These are phyloP conservation scores for Purpureocillium takamizusanense DNA, from an alignment of 2,329 filamentous ascomycete species.

Conservation along the genomic window DNA sequence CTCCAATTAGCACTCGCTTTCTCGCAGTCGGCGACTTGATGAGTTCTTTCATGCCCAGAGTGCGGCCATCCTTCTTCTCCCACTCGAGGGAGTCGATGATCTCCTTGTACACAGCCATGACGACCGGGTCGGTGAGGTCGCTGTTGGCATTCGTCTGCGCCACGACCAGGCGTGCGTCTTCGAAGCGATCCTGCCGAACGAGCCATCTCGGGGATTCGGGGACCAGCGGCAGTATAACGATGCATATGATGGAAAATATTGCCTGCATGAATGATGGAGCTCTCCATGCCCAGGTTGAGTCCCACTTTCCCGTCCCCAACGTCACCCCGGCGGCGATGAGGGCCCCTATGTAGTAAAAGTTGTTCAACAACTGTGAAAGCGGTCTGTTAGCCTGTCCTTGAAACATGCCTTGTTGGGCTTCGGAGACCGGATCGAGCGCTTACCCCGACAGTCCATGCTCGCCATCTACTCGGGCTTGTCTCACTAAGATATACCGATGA, in stretches of 20 bases:
- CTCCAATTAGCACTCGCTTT: slow-evolving; percentile 35
- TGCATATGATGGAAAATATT: slow-evolving; percentile 16
- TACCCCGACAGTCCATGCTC: slow-evolving; percentile 9
- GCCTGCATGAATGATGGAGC: slow-evolving; percentile 23
- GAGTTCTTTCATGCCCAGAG: slow-evolving; percentile 22
- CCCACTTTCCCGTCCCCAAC: slow-evolving; percentile 21
- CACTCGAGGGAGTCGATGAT: slow-evolving; percentile 31
- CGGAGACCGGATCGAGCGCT: background rate
- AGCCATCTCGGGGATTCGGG: slow-evolving; percentile 41
- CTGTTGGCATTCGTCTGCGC: slow-evolving; percentile 35
- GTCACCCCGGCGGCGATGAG: slow-evolving; percentile 38
- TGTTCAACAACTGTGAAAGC: slow-evolving; percentile 15
- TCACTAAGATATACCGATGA: slow-evolving; percentile 40
- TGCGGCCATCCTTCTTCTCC: slow-evolving; percentile 2
- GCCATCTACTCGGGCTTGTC: slow-evolving; percentile 26
- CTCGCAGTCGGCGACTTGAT: slow-evolving; percentile 37
- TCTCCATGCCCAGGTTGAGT: slow-evolving; percentile 26
- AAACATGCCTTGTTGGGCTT: too few relatives aligned
- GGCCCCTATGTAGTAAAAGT: slow-evolving; percentile 26
- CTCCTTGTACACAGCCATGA: slow-evolving; percentile 9
- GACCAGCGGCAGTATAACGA: slow-evolving; percentile 17
- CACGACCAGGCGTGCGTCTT: slow-evolving; percentile 30
- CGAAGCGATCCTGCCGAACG: slow-evolving; percentile 25
- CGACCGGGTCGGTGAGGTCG: slow-evolving; percentile 21
- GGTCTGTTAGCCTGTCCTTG: too few relatives aligned